Evolutionary conservation across 148 eudicot species (phyloP).

Genomic region (Hydrangea macrophylla): DNA sequence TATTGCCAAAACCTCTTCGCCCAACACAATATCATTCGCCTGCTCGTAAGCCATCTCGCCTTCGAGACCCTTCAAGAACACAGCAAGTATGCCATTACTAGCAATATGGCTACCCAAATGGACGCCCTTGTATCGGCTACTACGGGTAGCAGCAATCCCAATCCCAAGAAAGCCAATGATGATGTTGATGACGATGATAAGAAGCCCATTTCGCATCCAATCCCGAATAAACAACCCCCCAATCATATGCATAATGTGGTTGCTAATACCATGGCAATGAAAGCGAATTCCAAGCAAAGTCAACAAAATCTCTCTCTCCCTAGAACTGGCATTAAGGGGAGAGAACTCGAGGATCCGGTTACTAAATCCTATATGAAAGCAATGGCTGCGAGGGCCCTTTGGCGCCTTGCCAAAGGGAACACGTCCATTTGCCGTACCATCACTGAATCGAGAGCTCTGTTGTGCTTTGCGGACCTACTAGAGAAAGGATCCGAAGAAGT

Average conservation of each 20-base stretch:
- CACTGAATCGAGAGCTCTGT: constrained; percentile 11
- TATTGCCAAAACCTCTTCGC: constrained; percentile 12
- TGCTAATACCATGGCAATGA: constrained; percentile 12
- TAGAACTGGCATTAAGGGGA: constrained; percentile 1
- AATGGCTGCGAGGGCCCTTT: constrained; percentile 18
- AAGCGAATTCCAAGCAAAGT: not conserved
- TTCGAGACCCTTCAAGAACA: constrained; percentile 20
- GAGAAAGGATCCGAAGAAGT: constrained; percentile 8
- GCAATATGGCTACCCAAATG: not conserved
- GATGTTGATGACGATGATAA: not conserved
- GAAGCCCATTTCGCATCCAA: not conserved
- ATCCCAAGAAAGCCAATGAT: not conserved
- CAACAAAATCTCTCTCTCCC: not conserved
- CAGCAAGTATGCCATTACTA: constrained; percentile 6
- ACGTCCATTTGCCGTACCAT: constrained; percentile 15
- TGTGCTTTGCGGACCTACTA: constrained; percentile 15
- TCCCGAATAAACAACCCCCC: not conserved
- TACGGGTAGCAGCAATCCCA: not conserved
- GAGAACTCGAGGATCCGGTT: not conserved
- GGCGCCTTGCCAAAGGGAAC: constrained; percentile 13
- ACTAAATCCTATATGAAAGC: constrained; percentile 14
- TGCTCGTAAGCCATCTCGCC: constrained; percentile 12
- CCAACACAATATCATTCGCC: constrained; percentile 10
- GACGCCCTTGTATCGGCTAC: constrained; percentile 5
- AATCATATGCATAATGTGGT: constrained; percentile 16